These are phyloP conservation scores for Botryosphaeria dothidea DNA, from an alignment of 2,329 filamentous ascomycete species.

Conservation along the genomic window DNA sequence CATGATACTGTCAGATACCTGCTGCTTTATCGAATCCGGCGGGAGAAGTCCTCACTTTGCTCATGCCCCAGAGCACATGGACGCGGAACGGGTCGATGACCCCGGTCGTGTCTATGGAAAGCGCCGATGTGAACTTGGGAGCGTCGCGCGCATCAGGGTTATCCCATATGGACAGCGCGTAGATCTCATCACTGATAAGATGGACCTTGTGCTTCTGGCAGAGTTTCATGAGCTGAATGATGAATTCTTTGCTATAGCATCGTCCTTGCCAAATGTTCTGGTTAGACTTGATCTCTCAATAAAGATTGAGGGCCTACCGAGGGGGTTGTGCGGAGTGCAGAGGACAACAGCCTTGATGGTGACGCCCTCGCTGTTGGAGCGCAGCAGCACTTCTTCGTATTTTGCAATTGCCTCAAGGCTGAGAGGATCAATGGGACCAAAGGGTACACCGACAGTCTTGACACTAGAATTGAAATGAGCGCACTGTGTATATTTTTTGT, in stretches of 20 bases:
- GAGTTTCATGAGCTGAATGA: constrained; percentile 30
- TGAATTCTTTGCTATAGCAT: constrained; percentile 23
- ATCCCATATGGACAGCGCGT: constrained; percentile 35
- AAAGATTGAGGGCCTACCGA: constrained; percentile 30
- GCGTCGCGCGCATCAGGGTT: constrained; percentile 12
- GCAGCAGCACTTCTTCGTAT: constrained; percentile 42
- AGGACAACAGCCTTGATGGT: constrained; percentile 44
- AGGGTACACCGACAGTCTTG: constrained; percentile 41
- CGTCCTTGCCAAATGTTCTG: not conserved
- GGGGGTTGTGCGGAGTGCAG: constrained; percentile 49
- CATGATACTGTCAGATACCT: not conserved
- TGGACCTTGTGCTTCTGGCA: constrained; percentile 34
- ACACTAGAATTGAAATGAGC: constrained; percentile 25
- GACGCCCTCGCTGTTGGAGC: constrained; percentile 34
- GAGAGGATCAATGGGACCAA: constrained; percentile 42
- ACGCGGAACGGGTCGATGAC: constrained; percentile 25
- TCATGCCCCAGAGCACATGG: constrained; percentile 35
- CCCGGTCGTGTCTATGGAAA: constrained; percentile 26
- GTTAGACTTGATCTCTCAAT: not conserved
- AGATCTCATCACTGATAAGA: constrained; percentile 39
- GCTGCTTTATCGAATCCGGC: not conserved
- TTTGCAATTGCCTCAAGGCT: constrained; percentile 30
- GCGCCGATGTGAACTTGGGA: constrained; percentile 26
- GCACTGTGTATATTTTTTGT: not conserved
- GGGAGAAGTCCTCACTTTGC: constrained; percentile 23